phyloP scores from a whole-genome alignment of 148 eudicot genomes.

The Talinum fruticosum region DNA sequence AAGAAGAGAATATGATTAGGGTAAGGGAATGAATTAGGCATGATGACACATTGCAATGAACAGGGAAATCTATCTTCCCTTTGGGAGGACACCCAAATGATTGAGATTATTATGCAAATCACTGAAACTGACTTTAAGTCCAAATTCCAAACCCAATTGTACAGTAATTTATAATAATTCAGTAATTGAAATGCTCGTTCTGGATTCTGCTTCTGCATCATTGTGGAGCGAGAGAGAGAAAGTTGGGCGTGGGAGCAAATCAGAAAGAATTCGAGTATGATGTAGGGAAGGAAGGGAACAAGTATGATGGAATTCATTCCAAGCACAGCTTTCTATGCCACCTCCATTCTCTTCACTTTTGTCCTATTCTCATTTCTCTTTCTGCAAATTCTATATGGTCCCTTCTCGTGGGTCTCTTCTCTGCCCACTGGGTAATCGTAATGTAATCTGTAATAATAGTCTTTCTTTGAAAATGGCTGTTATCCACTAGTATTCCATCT shows the following conservation, averaged over 20 bases:
- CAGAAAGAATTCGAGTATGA: not conserved
- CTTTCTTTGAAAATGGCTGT: too few relatives aligned
- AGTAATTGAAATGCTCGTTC: too few relatives aligned
- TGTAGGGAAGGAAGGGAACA: not conserved
- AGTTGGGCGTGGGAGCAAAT: not conserved
- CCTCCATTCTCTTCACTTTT: not conserved
- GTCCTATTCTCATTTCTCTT: not conserved
- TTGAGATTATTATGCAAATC: not conserved
- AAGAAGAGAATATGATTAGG: not conserved
- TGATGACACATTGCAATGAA: slow-evolving; percentile 1
- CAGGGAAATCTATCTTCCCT: not conserved
- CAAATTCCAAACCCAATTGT: not conserved
- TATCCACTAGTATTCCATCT: too few relatives aligned
- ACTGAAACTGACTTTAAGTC: not conserved
- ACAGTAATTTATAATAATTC: too few relatives aligned
- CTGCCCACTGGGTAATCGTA: too few relatives aligned
- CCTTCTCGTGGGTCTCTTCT: too few relatives aligned
- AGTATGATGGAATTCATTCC: not conserved
- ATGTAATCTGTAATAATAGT: too few relatives aligned
- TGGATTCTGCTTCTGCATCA: too few relatives aligned
- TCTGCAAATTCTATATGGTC: not conserved
- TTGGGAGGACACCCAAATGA: not conserved
- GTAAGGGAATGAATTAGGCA: not conserved
- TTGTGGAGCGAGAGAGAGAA: too few relatives aligned
- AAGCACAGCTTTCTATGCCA: not conserved